Evolutionary conservation across 495 filamentous ascomycete species (phyloP).

Genomic region (Neurospora terricola): DNA sequence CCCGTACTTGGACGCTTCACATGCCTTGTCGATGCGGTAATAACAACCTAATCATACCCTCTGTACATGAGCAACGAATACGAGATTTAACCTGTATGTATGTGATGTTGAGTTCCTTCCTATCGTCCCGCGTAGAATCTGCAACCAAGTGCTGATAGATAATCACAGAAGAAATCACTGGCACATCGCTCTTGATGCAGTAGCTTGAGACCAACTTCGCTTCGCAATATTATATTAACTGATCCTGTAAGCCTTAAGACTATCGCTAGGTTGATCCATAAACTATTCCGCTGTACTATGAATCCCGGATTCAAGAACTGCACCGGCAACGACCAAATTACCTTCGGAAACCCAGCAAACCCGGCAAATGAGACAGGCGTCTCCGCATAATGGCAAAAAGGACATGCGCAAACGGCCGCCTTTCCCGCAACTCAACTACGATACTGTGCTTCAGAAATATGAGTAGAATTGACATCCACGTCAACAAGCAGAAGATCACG

Average conservation of each 20-base stretch:
- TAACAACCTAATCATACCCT: neutral
- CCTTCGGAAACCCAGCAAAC: neutral
- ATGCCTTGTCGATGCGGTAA: neutral
- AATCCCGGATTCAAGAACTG: neutral
- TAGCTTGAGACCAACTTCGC: neutral
- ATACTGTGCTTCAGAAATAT: neutral
- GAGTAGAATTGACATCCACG: neutral
- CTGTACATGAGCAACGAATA: neutral
- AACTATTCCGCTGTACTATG: neutral
- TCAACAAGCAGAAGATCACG: neutral
- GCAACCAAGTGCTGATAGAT: neutral
- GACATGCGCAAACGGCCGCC: neutral
- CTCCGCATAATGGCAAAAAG: neutral
- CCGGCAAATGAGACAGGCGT: neutral
- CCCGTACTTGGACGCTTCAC: neutral
- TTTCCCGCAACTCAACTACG: neutral
- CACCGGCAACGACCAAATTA: neutral
- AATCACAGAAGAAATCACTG: neutral
- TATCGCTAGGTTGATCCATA: neutral
- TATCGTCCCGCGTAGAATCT: neutral
- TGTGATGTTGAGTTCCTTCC: neutral
- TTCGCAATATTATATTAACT: neutral
- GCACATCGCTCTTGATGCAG: neutral
- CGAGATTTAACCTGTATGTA: neutral
- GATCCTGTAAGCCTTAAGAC: neutral